Conservation (phyloP, 1,284 basidiomycete genomes). For the Cutaneotrichosporon cyanovorans region DNA sequence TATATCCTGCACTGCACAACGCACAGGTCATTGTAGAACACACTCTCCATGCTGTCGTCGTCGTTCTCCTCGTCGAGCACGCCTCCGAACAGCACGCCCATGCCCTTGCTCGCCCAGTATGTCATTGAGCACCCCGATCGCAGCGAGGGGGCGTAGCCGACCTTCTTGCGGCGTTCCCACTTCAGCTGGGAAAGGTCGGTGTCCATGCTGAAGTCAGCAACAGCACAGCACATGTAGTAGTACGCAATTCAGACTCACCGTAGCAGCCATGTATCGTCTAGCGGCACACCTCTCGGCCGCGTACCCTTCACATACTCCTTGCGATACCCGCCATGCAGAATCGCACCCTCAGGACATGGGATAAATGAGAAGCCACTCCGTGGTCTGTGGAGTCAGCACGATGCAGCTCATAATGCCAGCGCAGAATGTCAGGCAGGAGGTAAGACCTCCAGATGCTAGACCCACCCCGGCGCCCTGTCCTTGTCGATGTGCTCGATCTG, state of each 20-base stretch:
- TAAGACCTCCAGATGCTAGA: not conserved
- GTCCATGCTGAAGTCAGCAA: constrained; percentile 39
- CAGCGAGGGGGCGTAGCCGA: constrained; percentile 63
- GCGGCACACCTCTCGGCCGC: constrained; percentile 72
- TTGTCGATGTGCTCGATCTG: constrained; percentile 66
- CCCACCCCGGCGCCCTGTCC: constrained; percentile 55
- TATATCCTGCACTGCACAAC: constrained; percentile 22
- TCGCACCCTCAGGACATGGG: constrained; percentile 67
- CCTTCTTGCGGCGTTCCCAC: constrained; percentile 78
- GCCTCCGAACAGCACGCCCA: constrained; percentile 81
- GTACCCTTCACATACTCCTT: constrained; percentile 87
- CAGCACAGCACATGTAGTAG: not conserved
- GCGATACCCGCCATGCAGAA: constrained; percentile 86
- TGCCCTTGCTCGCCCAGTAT: constrained; percentile 49
- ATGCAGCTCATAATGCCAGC: too few species aligned
- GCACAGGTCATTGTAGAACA: constrained; percentile 77
- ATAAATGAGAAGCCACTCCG: constrained; percentile 84
- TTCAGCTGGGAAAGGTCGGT: constrained; percentile 56
- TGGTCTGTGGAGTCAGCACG: constrained; percentile 50
- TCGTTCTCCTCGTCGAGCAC: constrained; percentile 81
- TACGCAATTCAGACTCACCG: constrained; percentile 48
- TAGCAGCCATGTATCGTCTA: constrained; percentile 90
- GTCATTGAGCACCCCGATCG: constrained; percentile 51
- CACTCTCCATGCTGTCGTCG: constrained; percentile 77
- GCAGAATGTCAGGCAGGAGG: too few species aligned